Evolutionary conservation across 2,329 filamentous ascomycete genomes (phyloP), one percentile per base, ranked within the genome.

Genomic region (Didymella pomorum): DNA sequence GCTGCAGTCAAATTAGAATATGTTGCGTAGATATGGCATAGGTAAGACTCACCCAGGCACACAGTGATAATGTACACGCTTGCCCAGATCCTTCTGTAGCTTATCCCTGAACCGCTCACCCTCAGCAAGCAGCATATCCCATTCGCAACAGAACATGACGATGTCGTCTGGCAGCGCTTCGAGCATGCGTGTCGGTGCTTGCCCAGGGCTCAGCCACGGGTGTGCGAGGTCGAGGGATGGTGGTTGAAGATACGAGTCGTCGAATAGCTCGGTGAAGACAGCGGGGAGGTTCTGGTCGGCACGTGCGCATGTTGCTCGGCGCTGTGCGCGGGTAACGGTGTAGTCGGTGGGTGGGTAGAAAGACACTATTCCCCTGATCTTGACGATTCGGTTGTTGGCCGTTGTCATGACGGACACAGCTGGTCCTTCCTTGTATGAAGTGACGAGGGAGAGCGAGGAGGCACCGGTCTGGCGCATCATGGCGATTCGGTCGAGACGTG

Each of bases 311-410:
- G 82, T 83, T 35, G 81, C 81, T 39, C 86, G 82, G 29, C 86
- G 86, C 63, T 86, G 80, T 23, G 81, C 83, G 28, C 87, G 84
- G 2, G 85, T 83, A 48, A 84, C 80, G 12, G 86, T 84, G 71
- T 87, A 88, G 72, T 89, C 86, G 33, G 86, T 81, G 25, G 84
- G 80, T 1, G 86, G 86, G 61, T 89, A 89, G 82, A 85, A 89
- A 47, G 84, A 83, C 37, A 87, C 80, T 52, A 87, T 80, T 45
- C 82, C 83, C 56, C 84, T 78, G 60, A 88, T 82, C 21, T 80
- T 77, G 23, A 72, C 65, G 14, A 87, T 69, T 2, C 63, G 58
- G 25, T 80, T 78, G 51, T 68, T 68, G 26, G 69, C 70, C 42
- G 72, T 70, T 21, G 71, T 70, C 52, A 67, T 68, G 48, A 78